A percentile compares a stretch with the other conserved stretches of the same genome.
Evolutionary conservation across 2,329 filamentous ascomycete species (phyloP).

Genomic region (Exophiala bonariae): DNA sequence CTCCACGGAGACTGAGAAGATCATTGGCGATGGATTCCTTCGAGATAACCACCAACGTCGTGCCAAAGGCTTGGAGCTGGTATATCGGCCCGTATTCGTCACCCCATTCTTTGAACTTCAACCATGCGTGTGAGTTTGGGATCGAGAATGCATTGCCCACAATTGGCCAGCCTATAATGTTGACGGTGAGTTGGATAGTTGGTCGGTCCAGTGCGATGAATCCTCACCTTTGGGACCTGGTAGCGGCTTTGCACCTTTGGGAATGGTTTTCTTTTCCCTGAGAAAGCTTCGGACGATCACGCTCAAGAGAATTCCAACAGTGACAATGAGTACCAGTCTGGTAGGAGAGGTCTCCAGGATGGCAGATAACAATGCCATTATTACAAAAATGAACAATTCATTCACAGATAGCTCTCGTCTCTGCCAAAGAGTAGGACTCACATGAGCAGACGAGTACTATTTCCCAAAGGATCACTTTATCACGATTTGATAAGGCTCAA

Average conservation of each 20-base stretch:
- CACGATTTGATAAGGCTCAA: too few relatives aligned
- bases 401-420: too few relatives aligned
- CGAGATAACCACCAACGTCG: slow-evolving; percentile 38
- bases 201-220: too few relatives aligned
- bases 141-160: slow-evolving; percentile 15
- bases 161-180: slow-evolving; percentile 9
- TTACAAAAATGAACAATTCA: too few relatives aligned
- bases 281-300: background rate
- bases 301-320: slow-evolving; percentile 4
- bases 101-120: slow-evolving; percentile 42
- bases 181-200: too few relatives aligned
- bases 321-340: background rate
- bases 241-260: slow-evolving; percentile 8
- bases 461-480: too few relatives aligned
- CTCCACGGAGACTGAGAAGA: slow-evolving; percentile 41
- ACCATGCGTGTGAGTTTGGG: slow-evolving; percentile 32
- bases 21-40: slow-evolving; percentile 44
- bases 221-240: slow-evolving; percentile 14
- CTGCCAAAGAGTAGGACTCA: too few relatives aligned
- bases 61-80: slow-evolving; percentile 44
- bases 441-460: too few relatives aligned
- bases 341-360: too few relatives aligned
- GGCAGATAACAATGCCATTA: too few relatives aligned
- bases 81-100: slow-evolving; percentile 43
- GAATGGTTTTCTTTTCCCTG: slow-evolving; percentile 5